Base-by-base conservation (phyloP, 1,284 basidiomycete species). In the Bondarzewia mesenterica region DNA sequence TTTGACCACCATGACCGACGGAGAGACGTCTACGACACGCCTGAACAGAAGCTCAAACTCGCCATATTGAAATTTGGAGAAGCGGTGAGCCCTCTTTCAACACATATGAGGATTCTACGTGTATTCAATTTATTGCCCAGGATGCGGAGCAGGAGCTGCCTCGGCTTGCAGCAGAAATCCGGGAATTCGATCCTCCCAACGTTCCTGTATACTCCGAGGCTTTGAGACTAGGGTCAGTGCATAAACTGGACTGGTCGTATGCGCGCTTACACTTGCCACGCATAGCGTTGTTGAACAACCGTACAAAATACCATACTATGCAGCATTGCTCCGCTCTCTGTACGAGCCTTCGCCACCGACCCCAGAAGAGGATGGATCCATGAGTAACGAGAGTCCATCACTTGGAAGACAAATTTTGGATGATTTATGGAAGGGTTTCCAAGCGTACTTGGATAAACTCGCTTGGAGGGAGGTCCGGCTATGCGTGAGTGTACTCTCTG, bases 251-350 rank as follows among this genome's bases (percentile, higher is more conserved):
- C 16, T 32, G 7, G 39, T 42, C 42, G 27, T 50, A 15, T 26
- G 40, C 23, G 32, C 15, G 14, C 29, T 35, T 38, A 48, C 50
- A 41, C 55, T 25, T 57, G 47, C 21, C 40, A 12, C 14, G 14
- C 39, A 7, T 35, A 44, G 59, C 83, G 83, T 94, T 43, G 90
- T 85, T 0, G 90, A 96, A 65, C 83, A 94, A 58, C 93, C 93
- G 0, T 93, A 82, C 72, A 97, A 97, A 71, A 86, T 89, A 42
- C 85, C 89, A 0, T 88, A 85, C 62, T 93, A 92, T 65, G 89
- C 88, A 10, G 78, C 88, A 8, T 67, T 95, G n/a, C 74, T 95
- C 29, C 75, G 83, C 27, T 68, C 82, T 37, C 71, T 95, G 45
- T 78, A 79, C 59, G 78, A 80, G 54, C 64, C 62, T 26, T 53